Evolutionary conservation across 768 basidiomycete genomes (phyloP).

Genomic region (Serpula lacrymans): DNA sequence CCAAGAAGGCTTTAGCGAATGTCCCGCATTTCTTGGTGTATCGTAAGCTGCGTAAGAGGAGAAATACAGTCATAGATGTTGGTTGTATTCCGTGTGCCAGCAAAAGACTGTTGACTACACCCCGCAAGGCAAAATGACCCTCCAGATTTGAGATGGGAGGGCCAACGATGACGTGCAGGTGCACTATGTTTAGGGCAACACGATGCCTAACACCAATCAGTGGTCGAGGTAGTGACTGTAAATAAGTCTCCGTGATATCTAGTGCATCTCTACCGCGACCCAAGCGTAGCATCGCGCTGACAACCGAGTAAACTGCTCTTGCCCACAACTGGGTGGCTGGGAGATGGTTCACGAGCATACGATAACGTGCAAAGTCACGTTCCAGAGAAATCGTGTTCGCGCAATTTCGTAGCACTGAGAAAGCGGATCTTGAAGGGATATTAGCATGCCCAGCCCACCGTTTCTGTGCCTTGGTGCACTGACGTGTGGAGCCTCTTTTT

Average conservation of each 20-base stretch:
- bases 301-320: constrained; percentile 42
- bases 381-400: constrained; percentile 2
- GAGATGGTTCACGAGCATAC: constrained; percentile 38
- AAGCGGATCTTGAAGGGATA: constrained; percentile 12
- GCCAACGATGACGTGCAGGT: constrained; percentile 40
- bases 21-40: constrained; percentile 51
- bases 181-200: constrained; percentile 50
- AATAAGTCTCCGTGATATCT: constrained; percentile 45
- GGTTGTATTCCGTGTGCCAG: constrained; percentile 49
- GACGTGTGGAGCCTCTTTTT: constrained; percentile 37
- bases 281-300: constrained; percentile 43
- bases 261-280: constrained; percentile 38
- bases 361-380: constrained; percentile 27
- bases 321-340: constrained; percentile 38
- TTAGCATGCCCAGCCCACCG: constrained; percentile 8
- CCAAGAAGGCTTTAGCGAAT: constrained; percentile 43
- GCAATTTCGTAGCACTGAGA: not conserved
- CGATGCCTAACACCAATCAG: constrained; percentile 33
- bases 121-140: constrained; percentile 42
- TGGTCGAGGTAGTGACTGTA: constrained; percentile 43
- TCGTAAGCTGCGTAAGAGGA: constrained; percentile 53
- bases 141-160: constrained; percentile 36
- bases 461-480: too few relatives aligned
- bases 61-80: constrained; percentile 54
- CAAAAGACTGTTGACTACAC: constrained; percentile 43